These are phyloP conservation scores for Mesembryanthemum crystallinum DNA, from an alignment of 148 eudicot species.

Conservation along the genomic window DNA sequence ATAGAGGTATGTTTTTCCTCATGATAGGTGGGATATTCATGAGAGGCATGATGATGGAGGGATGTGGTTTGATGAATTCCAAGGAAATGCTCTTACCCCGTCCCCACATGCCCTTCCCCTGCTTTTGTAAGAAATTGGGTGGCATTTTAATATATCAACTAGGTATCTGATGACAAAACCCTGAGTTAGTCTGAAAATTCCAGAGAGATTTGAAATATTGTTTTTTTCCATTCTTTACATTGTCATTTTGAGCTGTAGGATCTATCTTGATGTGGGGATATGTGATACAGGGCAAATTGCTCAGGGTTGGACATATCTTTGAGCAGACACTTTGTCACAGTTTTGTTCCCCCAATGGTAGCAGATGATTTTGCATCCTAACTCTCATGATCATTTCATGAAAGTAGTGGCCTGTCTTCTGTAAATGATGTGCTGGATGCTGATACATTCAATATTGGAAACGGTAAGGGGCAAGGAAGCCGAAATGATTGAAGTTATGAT, in stretches of 20 bases:
- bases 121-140: too few species aligned
- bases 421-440: not conserved
- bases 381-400: not conserved
- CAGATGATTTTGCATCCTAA: constrained; percentile 37
- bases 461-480: not conserved
- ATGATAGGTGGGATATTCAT: too few species aligned
- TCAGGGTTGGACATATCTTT: constrained; percentile 86
- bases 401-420: not conserved
- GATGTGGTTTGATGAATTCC: too few species aligned
- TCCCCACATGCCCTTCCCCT: too few species aligned
- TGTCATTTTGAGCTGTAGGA: not conserved
- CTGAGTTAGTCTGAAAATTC: too few species aligned
- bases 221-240: too few species aligned
- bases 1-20: too few species aligned
- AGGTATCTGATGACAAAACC: too few species aligned
- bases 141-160: too few species aligned
- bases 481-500: not conserved
- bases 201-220: too few species aligned
- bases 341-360: constrained; percentile 74
- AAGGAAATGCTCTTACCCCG: too few species aligned
- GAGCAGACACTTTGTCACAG: constrained; percentile 80
- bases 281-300: constrained; percentile 65
- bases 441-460: not conserved
- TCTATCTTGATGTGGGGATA: not conserved
- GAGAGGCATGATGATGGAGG: too few species aligned